A percentile compares a stretch with the other conserved stretches of the same genome.
phyloP scores from a whole-genome alignment of 2,329 filamentous ascomycete genomes.

The Colletotrichum spaethianum region DNA sequence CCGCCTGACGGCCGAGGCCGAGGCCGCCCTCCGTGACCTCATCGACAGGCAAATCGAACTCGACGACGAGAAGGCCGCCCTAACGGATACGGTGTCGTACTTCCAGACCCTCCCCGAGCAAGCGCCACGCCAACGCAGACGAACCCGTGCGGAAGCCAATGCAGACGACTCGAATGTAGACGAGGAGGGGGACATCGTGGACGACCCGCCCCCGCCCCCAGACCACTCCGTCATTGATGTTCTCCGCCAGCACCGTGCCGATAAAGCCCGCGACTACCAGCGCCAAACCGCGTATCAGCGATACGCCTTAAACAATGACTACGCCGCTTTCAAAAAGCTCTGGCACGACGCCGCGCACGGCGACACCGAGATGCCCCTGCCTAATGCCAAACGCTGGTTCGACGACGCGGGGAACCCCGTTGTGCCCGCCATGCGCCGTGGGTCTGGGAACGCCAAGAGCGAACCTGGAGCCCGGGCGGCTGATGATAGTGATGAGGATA shows the following conservation, averaged over 20 bases:
- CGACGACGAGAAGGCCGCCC: conserved; percentile 61
- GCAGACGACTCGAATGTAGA: conserved; percentile 42
- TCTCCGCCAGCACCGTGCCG: conserved; percentile 53
- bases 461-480: conserved; percentile 54
- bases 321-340: conserved; percentile 70
- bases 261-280: conserved; percentile 60
- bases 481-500: conserved; percentile 75
- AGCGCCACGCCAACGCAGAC: conserved; percentile 37
- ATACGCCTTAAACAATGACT: conserved; percentile 71
- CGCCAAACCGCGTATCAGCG: conserved; percentile 59
- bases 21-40: conserved; percentile 61
- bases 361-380: conserved; percentile 64
- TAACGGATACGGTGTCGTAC: conserved; percentile 51
- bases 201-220: conserved; percentile 41
- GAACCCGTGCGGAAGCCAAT: conserved; percentile 38
- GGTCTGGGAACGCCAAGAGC: conserved; percentile 37
- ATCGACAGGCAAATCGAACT: conserved; percentile 66
- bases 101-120: conserved; percentile 34
- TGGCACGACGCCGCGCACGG: conserved; percentile 69
- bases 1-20: conserved; percentile 59
- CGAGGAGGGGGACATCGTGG: conserved; percentile 45
- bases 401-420: conserved; percentile 60
- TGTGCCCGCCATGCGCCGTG: conserved; percentile 19
- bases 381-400: conserved; percentile 70
- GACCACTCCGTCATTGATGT: conserved; percentile 49